Evolutionary conservation across 2,329 filamentous ascomycete species (phyloP).

Genomic region (Paracoccidioides brasiliensis): DNA sequence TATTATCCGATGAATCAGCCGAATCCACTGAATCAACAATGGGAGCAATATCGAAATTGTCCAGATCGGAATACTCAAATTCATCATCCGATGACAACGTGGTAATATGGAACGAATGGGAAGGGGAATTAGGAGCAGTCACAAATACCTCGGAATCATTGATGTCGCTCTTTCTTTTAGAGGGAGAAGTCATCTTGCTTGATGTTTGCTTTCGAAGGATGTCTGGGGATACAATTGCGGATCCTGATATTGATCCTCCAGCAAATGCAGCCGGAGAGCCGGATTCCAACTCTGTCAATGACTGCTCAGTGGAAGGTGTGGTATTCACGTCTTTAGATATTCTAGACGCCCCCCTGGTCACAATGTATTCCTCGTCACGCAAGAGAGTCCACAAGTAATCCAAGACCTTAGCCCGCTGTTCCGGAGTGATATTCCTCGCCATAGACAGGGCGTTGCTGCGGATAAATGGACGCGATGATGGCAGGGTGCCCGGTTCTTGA

Average conservation of each 20-base stretch:
- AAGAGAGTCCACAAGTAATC: slow-evolving; percentile 19
- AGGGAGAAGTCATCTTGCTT: not conserved
- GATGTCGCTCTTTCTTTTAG: slow-evolving; percentile 11
- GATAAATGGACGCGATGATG: slow-evolving; percentile 9
- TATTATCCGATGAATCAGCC: slow-evolving; percentile 11
- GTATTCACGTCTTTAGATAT: not conserved
- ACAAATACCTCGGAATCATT: slow-evolving; percentile 16
- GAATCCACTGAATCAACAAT: slow-evolving; percentile 5
- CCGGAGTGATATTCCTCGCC: slow-evolving; percentile 9
- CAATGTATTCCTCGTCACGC: slow-evolving; percentile 22
- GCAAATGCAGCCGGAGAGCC: not conserved
- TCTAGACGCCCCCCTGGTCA: slow-evolving; percentile 11
- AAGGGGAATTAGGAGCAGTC: slow-evolving; percentile 16
- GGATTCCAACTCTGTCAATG: not conserved
- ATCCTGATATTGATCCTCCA: not conserved
- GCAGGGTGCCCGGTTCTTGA: slow-evolving; percentile 17
- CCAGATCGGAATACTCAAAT: slow-evolving; percentile 12
- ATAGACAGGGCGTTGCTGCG: not conserved
- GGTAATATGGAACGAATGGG: not conserved
- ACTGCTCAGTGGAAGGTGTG: not conserved
- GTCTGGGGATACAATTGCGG: not conserved
- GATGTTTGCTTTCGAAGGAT: not conserved
- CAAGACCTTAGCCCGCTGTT: slow-evolving; percentile 17
- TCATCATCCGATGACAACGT: slow-evolving; percentile 9
- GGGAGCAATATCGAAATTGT: slow-evolving; percentile 8